Conservation (phyloP, 257 asterid species). For the Misopates orontium region DNA sequence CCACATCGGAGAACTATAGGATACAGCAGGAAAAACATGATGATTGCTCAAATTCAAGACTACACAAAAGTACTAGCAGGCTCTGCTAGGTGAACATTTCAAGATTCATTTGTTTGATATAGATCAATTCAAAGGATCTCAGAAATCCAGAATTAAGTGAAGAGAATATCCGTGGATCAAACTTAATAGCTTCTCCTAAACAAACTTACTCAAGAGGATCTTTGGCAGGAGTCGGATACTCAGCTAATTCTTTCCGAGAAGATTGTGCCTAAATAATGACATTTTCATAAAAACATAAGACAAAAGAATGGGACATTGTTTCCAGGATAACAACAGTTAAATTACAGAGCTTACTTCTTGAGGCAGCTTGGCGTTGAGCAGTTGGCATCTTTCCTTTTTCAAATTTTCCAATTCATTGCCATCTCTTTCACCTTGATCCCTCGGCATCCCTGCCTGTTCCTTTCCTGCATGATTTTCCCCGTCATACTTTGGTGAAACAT, state of each 20-base stretch:
- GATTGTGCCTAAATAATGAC: constrained; percentile 27
- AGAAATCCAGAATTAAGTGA: too few relatives aligned
- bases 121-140: too few relatives aligned
- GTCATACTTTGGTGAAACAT: constrained; percentile 10
- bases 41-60: too few relatives aligned
- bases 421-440: constrained; percentile 23
- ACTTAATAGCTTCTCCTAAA: too few relatives aligned
- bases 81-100: too few relatives aligned
- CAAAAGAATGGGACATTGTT: background rate
- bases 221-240: constrained; percentile 28
- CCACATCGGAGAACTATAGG: background rate
- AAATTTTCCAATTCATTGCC: constrained; percentile 50
- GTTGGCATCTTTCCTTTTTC: constrained; percentile 47
- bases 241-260: constrained; percentile 34
- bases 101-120: too few relatives aligned
- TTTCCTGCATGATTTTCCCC: constrained; percentile 16
- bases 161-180: too few relatives aligned
- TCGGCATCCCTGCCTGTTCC: constrained; percentile 19
- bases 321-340: too few relatives aligned
- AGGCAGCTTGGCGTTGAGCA: constrained; percentile 20
- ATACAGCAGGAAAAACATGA: background rate
- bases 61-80: too few relatives aligned
- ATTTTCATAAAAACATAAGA: constrained; percentile 8
- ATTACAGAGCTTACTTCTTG: constrained; percentile 36
- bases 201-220: constrained; percentile 48